A percentile compares a stretch with the other conserved stretches of the same genome.
Evolutionary conservation across 2,329 filamentous ascomycete genomes (phyloP).

Genomic region (Onygenales sp.): DNA sequence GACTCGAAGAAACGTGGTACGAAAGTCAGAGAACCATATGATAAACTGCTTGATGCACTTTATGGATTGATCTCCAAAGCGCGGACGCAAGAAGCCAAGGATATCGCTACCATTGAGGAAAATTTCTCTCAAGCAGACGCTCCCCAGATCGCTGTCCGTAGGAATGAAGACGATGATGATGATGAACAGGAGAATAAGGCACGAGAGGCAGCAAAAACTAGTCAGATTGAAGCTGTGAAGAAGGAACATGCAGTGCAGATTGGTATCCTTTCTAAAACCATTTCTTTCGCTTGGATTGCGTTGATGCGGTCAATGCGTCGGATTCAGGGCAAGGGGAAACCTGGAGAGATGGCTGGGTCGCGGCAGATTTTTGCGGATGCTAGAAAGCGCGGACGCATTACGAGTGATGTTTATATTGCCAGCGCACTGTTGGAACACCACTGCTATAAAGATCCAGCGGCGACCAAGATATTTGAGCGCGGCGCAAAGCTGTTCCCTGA

Average conservation of each 20-base stretch:
- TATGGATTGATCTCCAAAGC: constrained; percentile 73
- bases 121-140: constrained; percentile 37
- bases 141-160: constrained; percentile 21
- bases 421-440: constrained; percentile 89
- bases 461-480: constrained; percentile 90
- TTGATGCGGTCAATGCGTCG: constrained; percentile 89
- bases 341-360: constrained; percentile 62
- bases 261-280: constrained; percentile 67
- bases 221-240: constrained; percentile 48
- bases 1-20: constrained; percentile 54
- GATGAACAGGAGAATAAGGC: constrained; percentile 37
- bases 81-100: constrained; percentile 56
- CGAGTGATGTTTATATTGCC: constrained; percentile 89
- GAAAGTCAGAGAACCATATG: constrained; percentile 73
- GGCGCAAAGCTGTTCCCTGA: constrained; percentile 89
- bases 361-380: constrained; percentile 85
- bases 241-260: constrained; percentile 64
- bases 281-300: constrained; percentile 92
- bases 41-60: constrained; percentile 73
- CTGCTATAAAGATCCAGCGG: constrained; percentile 88
- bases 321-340: constrained; percentile 72
- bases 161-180: constrained; percentile 42
- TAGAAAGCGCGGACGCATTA: constrained; percentile 74
- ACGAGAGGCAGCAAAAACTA: constrained; percentile 42
- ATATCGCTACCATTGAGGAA: constrained; percentile 46